phyloP scores from a whole-genome alignment of 148 eudicot species.

The Heliosperma pusillum region DNA sequence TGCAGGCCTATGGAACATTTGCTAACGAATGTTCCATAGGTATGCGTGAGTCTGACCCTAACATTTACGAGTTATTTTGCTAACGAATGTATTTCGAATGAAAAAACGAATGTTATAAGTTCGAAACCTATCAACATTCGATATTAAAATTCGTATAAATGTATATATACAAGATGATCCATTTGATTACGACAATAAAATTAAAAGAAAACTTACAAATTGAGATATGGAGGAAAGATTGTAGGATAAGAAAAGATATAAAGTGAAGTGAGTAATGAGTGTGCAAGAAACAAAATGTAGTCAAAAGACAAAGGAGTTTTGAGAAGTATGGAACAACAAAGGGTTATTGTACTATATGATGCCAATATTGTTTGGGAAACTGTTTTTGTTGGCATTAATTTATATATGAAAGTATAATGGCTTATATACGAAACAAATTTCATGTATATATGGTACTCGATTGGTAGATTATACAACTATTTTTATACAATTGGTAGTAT shows the following conservation, averaged over 20 bases:
- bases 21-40: too few relatives aligned
- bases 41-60: too few relatives aligned
- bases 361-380: neutral
- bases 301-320: neutral
- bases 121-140: too few relatives aligned
- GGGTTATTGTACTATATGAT: neutral
- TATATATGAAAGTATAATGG: neutral
- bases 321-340: neutral
- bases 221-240: neutral
- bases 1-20: neutral
- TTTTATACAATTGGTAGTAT: too few relatives aligned
- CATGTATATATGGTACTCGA: too few relatives aligned
- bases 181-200: too few relatives aligned
- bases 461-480: too few relatives aligned
- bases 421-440: neutral
- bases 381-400: neutral
- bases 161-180: too few relatives aligned
- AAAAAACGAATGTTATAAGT: too few relatives aligned
- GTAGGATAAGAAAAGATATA: neutral
- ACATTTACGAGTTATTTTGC: too few relatives aligned
- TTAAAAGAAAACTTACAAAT: conserved; percentile 6
- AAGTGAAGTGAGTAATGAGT: neutral
- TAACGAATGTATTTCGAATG: too few relatives aligned
- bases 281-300: neutral
- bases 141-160: too few relatives aligned